Conservation (phyloP, 305 asterid genomes). For the Fraxinus sp. region DNA sequence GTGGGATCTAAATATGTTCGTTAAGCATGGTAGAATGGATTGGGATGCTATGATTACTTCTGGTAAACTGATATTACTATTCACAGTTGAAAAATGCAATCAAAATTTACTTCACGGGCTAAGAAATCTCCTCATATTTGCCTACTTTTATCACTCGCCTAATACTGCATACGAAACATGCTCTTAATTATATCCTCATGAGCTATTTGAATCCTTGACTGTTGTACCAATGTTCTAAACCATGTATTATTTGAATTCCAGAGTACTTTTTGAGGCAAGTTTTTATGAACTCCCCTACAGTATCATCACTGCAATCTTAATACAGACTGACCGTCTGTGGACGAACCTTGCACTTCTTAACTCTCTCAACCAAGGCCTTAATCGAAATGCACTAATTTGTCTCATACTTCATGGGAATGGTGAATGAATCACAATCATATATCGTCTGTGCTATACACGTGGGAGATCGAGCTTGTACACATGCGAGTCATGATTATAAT, state of each 20-base stretch:
- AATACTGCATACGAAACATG: too few relatives aligned
- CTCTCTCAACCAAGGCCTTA: not conserved
- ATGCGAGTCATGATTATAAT: not conserved
- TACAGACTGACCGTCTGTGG: not conserved
- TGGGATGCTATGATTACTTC: conserved; percentile 69
- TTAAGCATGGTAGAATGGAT: conserved; percentile 62
- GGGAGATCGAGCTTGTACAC: not conserved
- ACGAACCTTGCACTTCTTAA: not conserved
- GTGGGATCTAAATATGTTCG: conserved; percentile 76
- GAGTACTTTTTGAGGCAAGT: too few relatives aligned
- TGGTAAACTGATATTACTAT: conserved; percentile 32
- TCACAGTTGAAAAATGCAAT: not conserved
- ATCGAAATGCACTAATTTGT: not conserved
- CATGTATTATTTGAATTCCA: too few relatives aligned
- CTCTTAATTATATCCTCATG: not conserved
- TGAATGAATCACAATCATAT: not conserved
- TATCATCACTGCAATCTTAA: not conserved
- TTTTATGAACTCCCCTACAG: not conserved
- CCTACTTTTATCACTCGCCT: not conserved
- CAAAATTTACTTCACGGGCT: not conserved
- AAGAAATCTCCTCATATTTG: not conserved
- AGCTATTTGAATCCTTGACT: not conserved
- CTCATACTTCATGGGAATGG: not conserved
- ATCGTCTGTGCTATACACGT: too few relatives aligned
- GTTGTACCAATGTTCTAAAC: not conserved